Conservation (phyloP, 768 basidiomycete species). For the Mycena crocata region DNA sequence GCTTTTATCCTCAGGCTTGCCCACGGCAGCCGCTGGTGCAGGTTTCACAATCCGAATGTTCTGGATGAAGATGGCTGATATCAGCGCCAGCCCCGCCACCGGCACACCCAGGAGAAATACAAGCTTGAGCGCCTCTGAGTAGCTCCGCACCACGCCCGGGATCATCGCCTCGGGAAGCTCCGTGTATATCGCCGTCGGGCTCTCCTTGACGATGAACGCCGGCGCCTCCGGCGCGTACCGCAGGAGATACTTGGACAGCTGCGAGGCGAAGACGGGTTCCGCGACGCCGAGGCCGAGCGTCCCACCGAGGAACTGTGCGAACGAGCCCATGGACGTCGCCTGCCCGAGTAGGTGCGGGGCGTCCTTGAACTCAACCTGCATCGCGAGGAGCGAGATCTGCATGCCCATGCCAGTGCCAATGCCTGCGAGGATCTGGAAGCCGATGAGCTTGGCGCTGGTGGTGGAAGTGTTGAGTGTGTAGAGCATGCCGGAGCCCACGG, state of each 20-base stretch:
- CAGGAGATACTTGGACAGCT: slow-evolving; percentile 22
- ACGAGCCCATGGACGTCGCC: slow-evolving; percentile 29
- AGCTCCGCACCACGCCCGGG: slow-evolving; percentile 28
- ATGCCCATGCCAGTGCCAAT: not conserved
- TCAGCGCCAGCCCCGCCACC: not conserved
- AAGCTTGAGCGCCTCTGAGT: slow-evolving; percentile 5
- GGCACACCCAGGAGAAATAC: slow-evolving; percentile 25
- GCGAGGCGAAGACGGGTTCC: slow-evolving; percentile 22
- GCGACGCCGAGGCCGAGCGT: slow-evolving; percentile 21
- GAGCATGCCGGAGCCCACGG: slow-evolving; percentile 11
- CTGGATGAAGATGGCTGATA: too few relatives aligned
- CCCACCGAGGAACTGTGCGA: slow-evolving; percentile 28
- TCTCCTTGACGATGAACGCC: slow-evolving; percentile 6
- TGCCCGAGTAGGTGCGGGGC: slow-evolving; percentile 17
- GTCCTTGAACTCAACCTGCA: slow-evolving; percentile 24
- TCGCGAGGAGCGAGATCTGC: not conserved
- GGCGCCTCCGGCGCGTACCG: slow-evolving; percentile 30
- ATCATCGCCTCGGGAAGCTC: slow-evolving; percentile 21
- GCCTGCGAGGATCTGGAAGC: slow-evolving; percentile 18
- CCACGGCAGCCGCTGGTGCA: not conserved
- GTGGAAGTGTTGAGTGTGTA: slow-evolving; percentile 8
- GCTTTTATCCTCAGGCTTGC: too few relatives aligned
- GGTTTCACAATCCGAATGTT: slow-evolving; percentile 3
- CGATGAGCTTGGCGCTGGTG: not conserved
- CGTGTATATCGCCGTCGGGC: slow-evolving; percentile 27